Percentiles rank a stretch among this genome's conserved stretches.
Conservation (phyloP, 2,329 filamentous ascomycete genomes). For the Aspergillus udagawae region DNA sequence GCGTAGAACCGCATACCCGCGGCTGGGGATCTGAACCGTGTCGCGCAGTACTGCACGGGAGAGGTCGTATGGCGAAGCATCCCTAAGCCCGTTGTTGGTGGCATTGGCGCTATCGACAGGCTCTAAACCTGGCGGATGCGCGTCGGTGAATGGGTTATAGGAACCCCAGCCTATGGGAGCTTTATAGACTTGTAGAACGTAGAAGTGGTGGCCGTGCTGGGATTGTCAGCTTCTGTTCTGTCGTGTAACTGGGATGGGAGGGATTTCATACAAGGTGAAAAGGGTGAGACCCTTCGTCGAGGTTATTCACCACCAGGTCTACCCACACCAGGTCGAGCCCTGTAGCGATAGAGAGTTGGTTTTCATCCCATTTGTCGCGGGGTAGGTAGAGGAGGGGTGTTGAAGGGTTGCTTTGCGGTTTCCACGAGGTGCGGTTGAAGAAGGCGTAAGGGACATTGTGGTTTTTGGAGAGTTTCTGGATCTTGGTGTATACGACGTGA, state of each 20-base stretch:
- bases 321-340: slow-evolving; percentile 37
- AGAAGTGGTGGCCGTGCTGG: slow-evolving; percentile 36
- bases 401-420: slow-evolving; percentile 33
- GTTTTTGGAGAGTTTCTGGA: slow-evolving; percentile 41
- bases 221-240: neutral
- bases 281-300: slow-evolving; percentile 49
- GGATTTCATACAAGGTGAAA: slow-evolving; percentile 44
- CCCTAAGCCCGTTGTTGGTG: slow-evolving; percentile 7
- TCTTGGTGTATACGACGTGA: slow-evolving; percentile 46
- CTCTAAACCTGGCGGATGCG: slow-evolving; percentile 18
- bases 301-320: slow-evolving; percentile 49
- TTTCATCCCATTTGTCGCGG: slow-evolving; percentile 37
- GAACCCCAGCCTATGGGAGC: slow-evolving; percentile 34
- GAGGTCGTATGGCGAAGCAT: slow-evolving; percentile 18
- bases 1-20: slow-evolving; percentile 53
- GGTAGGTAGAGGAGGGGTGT: slow-evolving; percentile 33
- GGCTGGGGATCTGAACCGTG: slow-evolving; percentile 51
- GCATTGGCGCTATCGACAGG: slow-evolving; percentile 11
- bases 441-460: slow-evolving; percentile 44
- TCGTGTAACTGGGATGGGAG: neutral
- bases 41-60: slow-evolving; percentile 47
- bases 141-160: slow-evolving; percentile 33
- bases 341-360: slow-evolving; percentile 39
- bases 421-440: slow-evolving; percentile 48
- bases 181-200: slow-evolving; percentile 26